Base-by-base conservation (phyloP, 192 early-diverging fungal genomes). In the Phycomyces blakesleeanus region DNA sequence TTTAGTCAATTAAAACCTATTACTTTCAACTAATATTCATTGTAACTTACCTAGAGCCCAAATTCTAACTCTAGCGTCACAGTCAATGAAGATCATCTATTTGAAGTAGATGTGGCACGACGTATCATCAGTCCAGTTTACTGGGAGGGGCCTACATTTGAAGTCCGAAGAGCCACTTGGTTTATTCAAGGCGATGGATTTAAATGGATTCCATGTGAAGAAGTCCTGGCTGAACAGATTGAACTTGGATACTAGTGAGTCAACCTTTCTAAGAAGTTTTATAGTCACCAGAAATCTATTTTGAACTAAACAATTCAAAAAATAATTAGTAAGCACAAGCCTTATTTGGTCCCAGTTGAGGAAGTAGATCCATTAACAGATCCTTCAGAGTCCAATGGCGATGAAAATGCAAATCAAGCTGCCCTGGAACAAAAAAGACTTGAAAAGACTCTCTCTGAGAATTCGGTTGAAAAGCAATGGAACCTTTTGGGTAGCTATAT, bases 91-190 rank as follows among this genome's bases (percentile, higher is more conserved):
- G 91, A 94, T 67, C 68, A 85, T 60, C 71, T 94, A 26, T 91
- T 86, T 72, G 89, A 94, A 72, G 90, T 91, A 16, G 78, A 91
- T 71, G 82, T 94, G 25, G 66, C 78, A 27, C 82, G 84, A 34
- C 74, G 79, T 66, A 86, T 85, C 62, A 84, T 91, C 34, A 81
- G 76, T 54, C 85, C 87, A 26, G 70, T 75, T n/a, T 94, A 92
- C 68, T 94, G 93, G 93, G 71, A 84, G 53, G 93, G 93, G 5
- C 85, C 90, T 2, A 83, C 76, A 0, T 92, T 87, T 71, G 91
- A 93, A 42, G 84, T 94, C 39, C 81, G 88, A 42, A 77, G 93
- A 25, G 89, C 88, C 2, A 90, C 88, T 3, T 94, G 93, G 93
- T 94, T 94, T 73, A 74, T 85, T 52, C 76, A 81, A 56, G 63